Conservation (phyloP, 2,329 filamentous ascomycete genomes). For the Colletotrichum endophyticum region DNA sequence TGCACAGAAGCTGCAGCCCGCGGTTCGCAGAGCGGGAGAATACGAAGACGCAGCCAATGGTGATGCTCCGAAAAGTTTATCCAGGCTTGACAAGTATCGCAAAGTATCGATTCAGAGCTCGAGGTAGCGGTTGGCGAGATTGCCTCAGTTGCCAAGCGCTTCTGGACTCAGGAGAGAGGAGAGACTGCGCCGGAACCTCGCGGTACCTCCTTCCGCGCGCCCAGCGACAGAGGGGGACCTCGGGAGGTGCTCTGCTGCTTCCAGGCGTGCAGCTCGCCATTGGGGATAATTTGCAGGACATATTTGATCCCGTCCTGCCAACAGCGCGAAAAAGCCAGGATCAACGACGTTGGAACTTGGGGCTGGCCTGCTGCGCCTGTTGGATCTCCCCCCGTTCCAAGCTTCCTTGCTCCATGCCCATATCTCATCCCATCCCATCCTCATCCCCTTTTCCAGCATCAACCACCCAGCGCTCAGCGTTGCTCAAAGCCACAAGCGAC, state of each 20-base stretch:
- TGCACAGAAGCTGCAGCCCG: slow-evolving; percentile 1
- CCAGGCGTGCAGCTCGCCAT: neutral
- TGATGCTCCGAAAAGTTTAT: neutral
- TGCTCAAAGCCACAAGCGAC: neutral
- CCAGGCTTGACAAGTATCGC: neutral
- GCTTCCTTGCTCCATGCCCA: neutral
- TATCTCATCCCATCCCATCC: neutral
- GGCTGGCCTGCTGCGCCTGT: neutral
- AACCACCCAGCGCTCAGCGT: neutral
- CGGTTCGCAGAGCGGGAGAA: neutral
- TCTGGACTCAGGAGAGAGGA: slow-evolving; percentile 21
- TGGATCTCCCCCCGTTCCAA: neutral
- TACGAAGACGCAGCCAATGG: slow-evolving; percentile 10
- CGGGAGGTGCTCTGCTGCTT: neutral
- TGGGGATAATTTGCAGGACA: neutral
- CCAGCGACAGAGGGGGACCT: neutral
- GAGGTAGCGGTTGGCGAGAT: slow-evolving; percentile 9
- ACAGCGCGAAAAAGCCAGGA: neutral
- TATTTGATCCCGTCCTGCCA: neutral
- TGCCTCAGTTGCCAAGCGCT: slow-evolving; percentile 15
- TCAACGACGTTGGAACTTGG: neutral
- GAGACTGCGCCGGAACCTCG: slow-evolving; percentile 11
- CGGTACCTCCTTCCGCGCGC: neutral
- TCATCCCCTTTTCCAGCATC: neutral
- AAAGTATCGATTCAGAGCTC: neutral